Conservation (phyloP, 73 alveolate species). For the Tetrahymena thermophila region DNA sequence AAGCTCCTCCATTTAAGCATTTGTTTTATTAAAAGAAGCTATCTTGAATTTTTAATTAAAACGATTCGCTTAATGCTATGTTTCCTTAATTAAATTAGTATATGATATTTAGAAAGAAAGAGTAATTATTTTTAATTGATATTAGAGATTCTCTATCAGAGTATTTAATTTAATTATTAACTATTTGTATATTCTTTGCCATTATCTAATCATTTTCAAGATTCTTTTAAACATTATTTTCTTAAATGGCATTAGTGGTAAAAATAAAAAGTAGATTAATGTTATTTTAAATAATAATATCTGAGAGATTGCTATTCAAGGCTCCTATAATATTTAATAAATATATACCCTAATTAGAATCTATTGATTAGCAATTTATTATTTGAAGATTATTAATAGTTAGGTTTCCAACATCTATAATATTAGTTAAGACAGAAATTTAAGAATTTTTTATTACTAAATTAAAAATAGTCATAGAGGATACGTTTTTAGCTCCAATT, state of each 20-base stretch:
- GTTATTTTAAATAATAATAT: neutral
- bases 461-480: neutral
- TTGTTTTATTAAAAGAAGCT: neutral
- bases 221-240: neutral
- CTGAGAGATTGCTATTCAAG: neutral
- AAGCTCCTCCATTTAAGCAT: neutral
- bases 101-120: neutral
- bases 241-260: neutral
- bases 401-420: neutral
- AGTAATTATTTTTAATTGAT: neutral
- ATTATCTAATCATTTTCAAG: neutral
- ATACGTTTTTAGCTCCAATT: neutral
- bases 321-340: neutral
- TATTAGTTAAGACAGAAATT: neutral
- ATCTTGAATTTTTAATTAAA: neutral
- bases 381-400: neutral
- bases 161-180: neutral
- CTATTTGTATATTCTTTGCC: neutral
- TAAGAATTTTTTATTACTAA: neutral
- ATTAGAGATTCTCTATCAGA: neutral
- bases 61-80: neutral
- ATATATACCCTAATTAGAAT: neutral
- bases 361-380: neutral
- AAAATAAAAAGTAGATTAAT: neutral
- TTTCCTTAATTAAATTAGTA: neutral